phyloP scores from a whole-genome alignment of 441 rosid genomes.

The Croton setiger region DNA sequence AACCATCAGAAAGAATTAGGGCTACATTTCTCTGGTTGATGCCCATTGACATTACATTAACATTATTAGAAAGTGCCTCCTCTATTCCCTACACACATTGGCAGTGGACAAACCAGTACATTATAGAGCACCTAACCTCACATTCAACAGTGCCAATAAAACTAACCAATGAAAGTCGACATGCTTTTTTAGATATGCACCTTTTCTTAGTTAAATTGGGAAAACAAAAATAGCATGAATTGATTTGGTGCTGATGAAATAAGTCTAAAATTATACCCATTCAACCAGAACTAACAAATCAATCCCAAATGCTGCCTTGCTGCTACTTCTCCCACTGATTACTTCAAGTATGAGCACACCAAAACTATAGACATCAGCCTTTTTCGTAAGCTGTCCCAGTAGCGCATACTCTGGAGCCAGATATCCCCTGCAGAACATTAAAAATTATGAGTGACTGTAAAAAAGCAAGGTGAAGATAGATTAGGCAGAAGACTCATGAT shows the following conservation, averaged over 20 bases:
- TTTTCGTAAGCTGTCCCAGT: conserved; percentile 82
- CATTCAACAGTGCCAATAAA: not conserved
- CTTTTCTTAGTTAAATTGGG: not conserved
- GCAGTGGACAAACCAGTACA: not conserved
- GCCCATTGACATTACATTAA: not conserved
- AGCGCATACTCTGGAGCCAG: conserved; percentile 95
- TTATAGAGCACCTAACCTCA: not conserved
- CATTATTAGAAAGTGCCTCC: not conserved
- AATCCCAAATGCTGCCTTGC: conserved; percentile 76
- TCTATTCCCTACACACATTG: not conserved
- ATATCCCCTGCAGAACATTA: conserved; percentile 62
- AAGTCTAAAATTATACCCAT: conserved; percentile 63
- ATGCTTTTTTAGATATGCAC: not conserved
- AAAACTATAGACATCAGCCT: conserved; percentile 90
- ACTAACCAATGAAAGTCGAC: not conserved
- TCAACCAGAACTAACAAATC: conserved; percentile 67
- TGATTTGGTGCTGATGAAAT: not conserved
- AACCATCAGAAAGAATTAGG: not conserved
- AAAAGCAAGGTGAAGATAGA: not conserved
- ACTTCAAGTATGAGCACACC: conserved; percentile 92
- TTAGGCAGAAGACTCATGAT: not conserved
- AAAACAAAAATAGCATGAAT: not conserved
- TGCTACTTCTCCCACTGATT: conserved; percentile 80
- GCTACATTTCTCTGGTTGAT: not conserved
- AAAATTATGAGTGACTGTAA: conserved; percentile 11